These are phyloP conservation scores for Paracorniculantispora psalliotae DNA, from an alignment of 2,329 filamentous ascomycete genomes.

Conservation along the genomic window DNA sequence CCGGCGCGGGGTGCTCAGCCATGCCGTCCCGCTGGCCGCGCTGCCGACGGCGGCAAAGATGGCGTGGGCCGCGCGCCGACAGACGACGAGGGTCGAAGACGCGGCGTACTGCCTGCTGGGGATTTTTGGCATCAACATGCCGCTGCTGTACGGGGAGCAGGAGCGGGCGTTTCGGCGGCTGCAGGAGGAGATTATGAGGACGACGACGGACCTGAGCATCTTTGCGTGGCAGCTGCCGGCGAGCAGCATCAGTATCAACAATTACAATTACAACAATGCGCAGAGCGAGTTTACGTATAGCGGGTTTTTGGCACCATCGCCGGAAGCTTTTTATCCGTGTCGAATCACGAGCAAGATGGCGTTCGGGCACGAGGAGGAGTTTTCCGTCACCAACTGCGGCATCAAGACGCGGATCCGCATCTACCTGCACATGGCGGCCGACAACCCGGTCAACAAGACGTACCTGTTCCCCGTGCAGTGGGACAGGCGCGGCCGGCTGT, in stretches of 20 bases:
- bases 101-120: conserved; percentile 23
- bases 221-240: conserved; percentile 14
- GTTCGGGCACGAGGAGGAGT: neutral
- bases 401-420: neutral
- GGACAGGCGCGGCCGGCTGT: neutral
- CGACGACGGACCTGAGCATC: conserved; percentile 10
- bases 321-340: neutral
- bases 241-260: neutral
- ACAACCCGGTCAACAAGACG: neutral
- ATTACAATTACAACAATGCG: no score
- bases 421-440: neutral
- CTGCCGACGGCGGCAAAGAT: conserved; percentile 2
- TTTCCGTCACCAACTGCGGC: neutral
- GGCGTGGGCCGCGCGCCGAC: conserved; percentile 16
- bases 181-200: conserved; percentile 17
- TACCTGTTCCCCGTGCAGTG: neutral
- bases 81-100: conserved; percentile 21
- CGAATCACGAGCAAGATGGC: neutral
- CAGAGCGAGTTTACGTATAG: neutral
- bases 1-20: neutral
- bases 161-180: conserved; percentile 14
- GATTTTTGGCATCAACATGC: conserved; percentile 24
- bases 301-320: neutral
- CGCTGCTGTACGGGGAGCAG: conserved; percentile 24
- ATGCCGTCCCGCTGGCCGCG: neutral